Conservation (phyloP, 2,329 filamentous ascomycete species). For the Chaetomiaceae sp. region DNA sequence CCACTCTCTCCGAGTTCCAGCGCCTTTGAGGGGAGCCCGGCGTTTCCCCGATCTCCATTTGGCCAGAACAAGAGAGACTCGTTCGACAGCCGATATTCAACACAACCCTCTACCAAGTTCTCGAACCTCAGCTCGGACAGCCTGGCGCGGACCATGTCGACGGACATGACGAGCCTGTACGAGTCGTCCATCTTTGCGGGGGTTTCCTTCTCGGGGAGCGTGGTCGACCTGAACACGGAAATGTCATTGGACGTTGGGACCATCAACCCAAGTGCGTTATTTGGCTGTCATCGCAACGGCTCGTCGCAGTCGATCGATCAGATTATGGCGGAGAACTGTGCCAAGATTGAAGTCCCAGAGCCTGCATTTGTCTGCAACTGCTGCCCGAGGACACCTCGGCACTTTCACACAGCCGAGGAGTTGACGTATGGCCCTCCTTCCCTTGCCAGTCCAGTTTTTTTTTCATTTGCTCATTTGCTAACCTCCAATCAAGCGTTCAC, state of each 20-base stretch:
- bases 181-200: slow-evolving; percentile 17
- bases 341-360: neutral
- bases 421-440: slow-evolving; percentile 14
- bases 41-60: slow-evolving; percentile 2
- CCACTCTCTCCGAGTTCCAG: neutral
- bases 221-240: slow-evolving; percentile 6
- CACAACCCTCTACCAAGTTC: slow-evolving; percentile 17
- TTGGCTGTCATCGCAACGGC: neutral
- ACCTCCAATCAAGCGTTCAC: slow-evolving; percentile 15
- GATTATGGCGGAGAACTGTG: neutral
- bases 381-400: slow-evolving; percentile 20
- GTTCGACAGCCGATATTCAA: slow-evolving; percentile 17
- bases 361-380: slow-evolving; percentile 21
- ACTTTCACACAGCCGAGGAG: slow-evolving; percentile 19
- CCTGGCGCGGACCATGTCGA: slow-evolving; percentile 20
- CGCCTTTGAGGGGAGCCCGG: neutral
- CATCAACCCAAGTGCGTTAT: slow-evolving; percentile 12
- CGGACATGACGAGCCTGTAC: slow-evolving; percentile 24
- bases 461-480: too few relatives aligned
- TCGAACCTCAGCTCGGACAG: slow-evolving; percentile 24
- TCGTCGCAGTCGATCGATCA: slow-evolving; percentile 9
- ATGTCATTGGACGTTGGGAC: slow-evolving; percentile 6
- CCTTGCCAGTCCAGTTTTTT: neutral
- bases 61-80: slow-evolving; percentile 17
- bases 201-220: slow-evolving; percentile 7